Percentiles rank a stretch among this genome's conserved stretches.
Evolutionary conservation across 352 stramenopile genomes (phyloP).

Genomic region (Elongisporangium senticosum): DNA sequence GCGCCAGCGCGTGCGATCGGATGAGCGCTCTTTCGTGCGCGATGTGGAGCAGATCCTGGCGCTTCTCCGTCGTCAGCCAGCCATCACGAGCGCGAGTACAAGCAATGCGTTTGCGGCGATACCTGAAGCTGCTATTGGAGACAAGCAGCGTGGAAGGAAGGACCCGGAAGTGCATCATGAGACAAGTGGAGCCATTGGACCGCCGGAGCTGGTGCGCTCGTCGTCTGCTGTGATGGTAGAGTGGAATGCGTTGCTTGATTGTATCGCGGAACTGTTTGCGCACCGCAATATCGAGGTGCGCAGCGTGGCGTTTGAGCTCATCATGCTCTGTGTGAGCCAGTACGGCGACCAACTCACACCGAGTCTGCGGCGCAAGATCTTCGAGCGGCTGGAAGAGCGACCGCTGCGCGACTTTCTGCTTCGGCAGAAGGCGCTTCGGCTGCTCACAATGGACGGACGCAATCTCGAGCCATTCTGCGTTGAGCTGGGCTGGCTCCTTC

Average conservation of each 20-base stretch:
- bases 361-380: slow-evolving; percentile 43
- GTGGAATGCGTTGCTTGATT: slow-evolving; percentile 59
- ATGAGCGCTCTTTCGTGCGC: slow-evolving; percentile 60
- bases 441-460: slow-evolving; percentile 59
- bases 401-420: slow-evolving; percentile 44
- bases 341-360: slow-evolving; percentile 45
- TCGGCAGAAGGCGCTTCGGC: slow-evolving; percentile 58
- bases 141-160: background rate
- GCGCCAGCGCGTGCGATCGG: slow-evolving; percentile 52
- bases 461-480: slow-evolving; percentile 59
- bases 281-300: slow-evolving; percentile 68
- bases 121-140: background rate
- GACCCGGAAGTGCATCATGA: background rate
- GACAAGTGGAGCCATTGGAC: background rate
- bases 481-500: slow-evolving; percentile 69
- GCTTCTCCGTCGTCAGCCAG: slow-evolving; percentile 22
- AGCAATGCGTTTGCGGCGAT: background rate
- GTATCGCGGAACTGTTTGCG: slow-evolving; percentile 62
- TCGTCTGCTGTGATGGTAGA: slow-evolving; percentile 16
- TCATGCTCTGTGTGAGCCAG: slow-evolving; percentile 59
- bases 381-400: slow-evolving; percentile 45
- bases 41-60: slow-evolving; percentile 61
- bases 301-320: slow-evolving; percentile 65
- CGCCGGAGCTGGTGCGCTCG: slow-evolving; percentile 3
- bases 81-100: background rate